Evolutionary conservation across 1,284 basidiomycete genomes (phyloP), one percentile per base, ranked within the genome.

Genomic region (Salmacisia buchloeana): DNA sequence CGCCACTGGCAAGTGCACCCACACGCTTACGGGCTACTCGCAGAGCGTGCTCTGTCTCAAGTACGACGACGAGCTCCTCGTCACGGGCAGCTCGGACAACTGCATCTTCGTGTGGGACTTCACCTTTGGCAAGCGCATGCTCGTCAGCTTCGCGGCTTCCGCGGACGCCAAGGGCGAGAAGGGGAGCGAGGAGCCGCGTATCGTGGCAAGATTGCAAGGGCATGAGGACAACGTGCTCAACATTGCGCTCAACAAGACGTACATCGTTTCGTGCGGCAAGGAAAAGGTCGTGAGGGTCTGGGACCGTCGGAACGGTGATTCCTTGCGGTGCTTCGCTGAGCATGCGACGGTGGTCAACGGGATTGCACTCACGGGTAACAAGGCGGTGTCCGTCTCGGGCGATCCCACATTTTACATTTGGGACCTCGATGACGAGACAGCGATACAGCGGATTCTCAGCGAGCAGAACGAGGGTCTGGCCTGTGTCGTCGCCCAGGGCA

Each of bases 101-200:
- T 59, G 58, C 52, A 67, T 70, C 10, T 67, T 69, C 36, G 66
- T 74, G 13, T 75, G 73, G 73, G 70, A 75, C 61, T 71, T 73
- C n/a, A 49, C 31, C 25, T 35, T n/a, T 18, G 52, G 52, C 12
- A n/a, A 21, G 15, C 18, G 29, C 18, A 29, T 59, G 18, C n/a
- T 43, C 2, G 36, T n/a, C n/a, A n/a, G n/a, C n/a, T n/a, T n/a
- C n/a, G n/a, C 23, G 1, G 39, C 34, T 12, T 23, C 43, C 21
- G 15, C 45, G 3, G 3, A 29, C 27, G 49, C 21, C n/a, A 38
- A 21, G 29, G 12, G 5, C 18, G 39, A 3, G 39, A 34, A 1
- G n/a, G 34, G 23, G 38, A 31, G 13, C 41, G 34, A 10, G 59
- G 29, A 29, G 31, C 41, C 35, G 33, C 46, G 13, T 9, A 33